Percentiles rank a stretch among this genome's conserved stretches.
These are phyloP conservation scores for Nannochloropsis granulata DNA, from an alignment of 108 stramenopile species.

Conservation along the genomic window DNA sequence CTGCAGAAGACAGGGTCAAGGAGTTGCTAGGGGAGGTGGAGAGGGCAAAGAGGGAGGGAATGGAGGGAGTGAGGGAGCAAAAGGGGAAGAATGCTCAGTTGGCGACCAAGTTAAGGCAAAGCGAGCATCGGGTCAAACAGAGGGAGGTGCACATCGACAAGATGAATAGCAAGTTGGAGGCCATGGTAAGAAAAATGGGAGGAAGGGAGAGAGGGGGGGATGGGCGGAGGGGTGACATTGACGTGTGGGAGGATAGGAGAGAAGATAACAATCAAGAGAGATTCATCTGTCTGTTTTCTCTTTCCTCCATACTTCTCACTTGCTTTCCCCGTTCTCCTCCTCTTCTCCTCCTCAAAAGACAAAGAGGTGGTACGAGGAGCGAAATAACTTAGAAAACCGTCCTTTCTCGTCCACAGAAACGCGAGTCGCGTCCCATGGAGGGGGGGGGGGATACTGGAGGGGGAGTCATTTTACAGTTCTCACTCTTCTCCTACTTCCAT, in stretches of 20 bases:
- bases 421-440: no score
- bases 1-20: neutral
- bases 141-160: conserved; percentile 10
- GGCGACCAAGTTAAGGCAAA: neutral
- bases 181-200: neutral
- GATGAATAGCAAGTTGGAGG: conserved; percentile 5
- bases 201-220: neutral
- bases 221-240: neutral
- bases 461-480: no score
- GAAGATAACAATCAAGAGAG: no score
- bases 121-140: conserved; percentile 8
- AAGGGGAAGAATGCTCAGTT: neutral
- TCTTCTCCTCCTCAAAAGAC: no score
- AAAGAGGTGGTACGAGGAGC: no score
- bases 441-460: no score
- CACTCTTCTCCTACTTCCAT: no score
- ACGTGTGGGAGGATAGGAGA: no score
- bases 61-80: neutral
- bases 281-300: neutral
- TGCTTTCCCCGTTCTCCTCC: neutral
- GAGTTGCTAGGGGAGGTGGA: neutral
- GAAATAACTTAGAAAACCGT: no score
- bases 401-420: no score
- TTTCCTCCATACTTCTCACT: neutral
- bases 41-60: neutral